Evolutionary conservation across 1,284 basidiomycete species (phyloP).

Genomic region (Cutaneotrichosporon dermatis): DNA sequence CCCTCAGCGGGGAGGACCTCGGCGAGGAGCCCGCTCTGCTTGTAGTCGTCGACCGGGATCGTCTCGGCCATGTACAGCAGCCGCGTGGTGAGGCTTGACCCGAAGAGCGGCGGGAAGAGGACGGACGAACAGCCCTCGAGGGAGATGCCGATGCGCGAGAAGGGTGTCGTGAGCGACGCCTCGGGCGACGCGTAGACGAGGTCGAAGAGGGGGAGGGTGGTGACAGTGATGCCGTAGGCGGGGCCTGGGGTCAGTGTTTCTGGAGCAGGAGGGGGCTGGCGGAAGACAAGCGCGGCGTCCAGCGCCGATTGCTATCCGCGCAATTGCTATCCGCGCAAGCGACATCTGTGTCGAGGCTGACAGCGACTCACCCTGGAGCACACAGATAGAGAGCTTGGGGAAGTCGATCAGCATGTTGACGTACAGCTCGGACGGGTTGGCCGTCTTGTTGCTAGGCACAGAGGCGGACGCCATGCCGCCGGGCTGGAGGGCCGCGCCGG

Average conservation of each 20-base stretch:
- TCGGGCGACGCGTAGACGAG: constrained; percentile 17
- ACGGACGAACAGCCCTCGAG: constrained; percentile 18
- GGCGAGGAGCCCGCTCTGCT: constrained; percentile 11
- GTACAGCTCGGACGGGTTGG: constrained; percentile 6
- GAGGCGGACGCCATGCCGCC: constrained; percentile 10
- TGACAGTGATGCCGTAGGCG: constrained; percentile 20
- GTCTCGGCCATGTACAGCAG: constrained; percentile 21
- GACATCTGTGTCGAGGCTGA: too few species aligned
- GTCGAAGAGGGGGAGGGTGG: constrained; percentile 21
- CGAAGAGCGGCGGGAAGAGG: constrained; percentile 19
- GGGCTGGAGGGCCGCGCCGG: constrained; percentile 12
- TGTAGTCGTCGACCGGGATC: constrained; percentile 10
- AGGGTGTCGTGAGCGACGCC: constrained; percentile 18
- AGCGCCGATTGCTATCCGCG: too few species aligned
- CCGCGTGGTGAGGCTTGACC: constrained; percentile 11
- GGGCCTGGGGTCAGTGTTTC: constrained; percentile 7
- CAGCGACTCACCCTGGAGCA: constrained; percentile 1
- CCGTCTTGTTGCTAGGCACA: background rate
- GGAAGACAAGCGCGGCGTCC: too few species aligned
- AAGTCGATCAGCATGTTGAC: constrained; percentile 18
- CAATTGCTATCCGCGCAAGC: too few species aligned
- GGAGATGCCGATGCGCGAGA: constrained; percentile 20
- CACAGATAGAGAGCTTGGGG: constrained; percentile 19
- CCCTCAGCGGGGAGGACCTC: constrained; percentile 8
- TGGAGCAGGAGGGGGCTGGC: too few species aligned